A percentile compares a stretch with the other conserved stretches of the same genome.
Evolutionary conservation across 139 green algal species (phyloP).

Genomic region (Micractinium sp.): DNA sequence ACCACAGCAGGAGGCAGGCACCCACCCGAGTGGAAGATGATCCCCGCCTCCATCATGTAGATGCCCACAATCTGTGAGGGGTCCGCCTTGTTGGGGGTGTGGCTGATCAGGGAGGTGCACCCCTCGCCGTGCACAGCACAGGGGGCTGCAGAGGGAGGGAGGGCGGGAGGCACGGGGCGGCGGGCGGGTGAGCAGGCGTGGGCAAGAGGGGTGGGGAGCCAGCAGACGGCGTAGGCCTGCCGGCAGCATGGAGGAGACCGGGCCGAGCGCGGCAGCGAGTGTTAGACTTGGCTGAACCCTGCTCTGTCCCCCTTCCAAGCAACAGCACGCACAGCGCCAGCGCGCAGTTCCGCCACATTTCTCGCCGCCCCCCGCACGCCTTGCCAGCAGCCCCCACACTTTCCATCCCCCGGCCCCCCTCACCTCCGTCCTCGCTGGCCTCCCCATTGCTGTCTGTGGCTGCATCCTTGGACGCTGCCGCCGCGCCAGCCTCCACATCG

Average conservation of each 20-base stretch:
- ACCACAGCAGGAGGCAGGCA: too few relatives aligned
- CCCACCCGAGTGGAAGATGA: conserved; percentile 51
- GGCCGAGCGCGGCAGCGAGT: too few relatives aligned
- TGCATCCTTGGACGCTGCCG: neutral
- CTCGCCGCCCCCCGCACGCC: too few relatives aligned
- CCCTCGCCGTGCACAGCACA: conserved; percentile 3
- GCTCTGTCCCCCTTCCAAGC: too few relatives aligned
- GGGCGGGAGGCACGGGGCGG: neutral
- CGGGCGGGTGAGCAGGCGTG: neutral
- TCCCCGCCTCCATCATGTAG: conserved; percentile 49
- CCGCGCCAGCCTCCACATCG: neutral
- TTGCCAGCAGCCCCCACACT: neutral
- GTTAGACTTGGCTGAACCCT: too few relatives aligned
- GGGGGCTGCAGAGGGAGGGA: neutral
- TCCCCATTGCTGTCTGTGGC: neutral
- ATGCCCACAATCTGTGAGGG: conserved; percentile 21
- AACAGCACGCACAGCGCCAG: neutral
- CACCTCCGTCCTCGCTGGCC: neutral
- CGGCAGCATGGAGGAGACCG: too few relatives aligned
- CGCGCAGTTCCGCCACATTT: neutral
- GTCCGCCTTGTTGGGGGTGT: neutral
- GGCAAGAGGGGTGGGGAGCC: neutral
- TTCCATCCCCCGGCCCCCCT: neutral
- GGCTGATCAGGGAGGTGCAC: neutral
- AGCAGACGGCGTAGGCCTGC: neutral